Evolutionary conservation across 371 early-diverging fungal genomes (phyloP), one percentile per base, ranked within the genome.

Genomic region (Apophysomyces sp.): DNA sequence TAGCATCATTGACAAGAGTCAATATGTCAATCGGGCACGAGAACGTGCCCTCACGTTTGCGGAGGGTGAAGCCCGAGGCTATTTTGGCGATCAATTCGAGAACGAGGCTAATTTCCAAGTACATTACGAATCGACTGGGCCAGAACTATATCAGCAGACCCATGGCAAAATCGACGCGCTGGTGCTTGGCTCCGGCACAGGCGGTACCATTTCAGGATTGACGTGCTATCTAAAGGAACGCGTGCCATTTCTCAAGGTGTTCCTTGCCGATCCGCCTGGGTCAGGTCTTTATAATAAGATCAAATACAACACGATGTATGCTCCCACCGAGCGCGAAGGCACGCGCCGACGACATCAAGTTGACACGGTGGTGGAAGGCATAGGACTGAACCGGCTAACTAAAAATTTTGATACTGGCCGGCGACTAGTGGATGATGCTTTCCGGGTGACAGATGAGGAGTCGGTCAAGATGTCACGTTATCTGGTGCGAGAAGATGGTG

Each of bases 321-420:
- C 94, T 0, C 86, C 90, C 1, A 84, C 85, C 4, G 96, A 96
- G 66, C 84, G 88, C 30, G 98, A 98, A 74, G 98, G 98, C 4
- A 91, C 84, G 6, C 78, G 98, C 15, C 81, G 82, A 54, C 86
- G 98, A 7, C 97, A 98, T 72, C 98, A 98, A 70, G 93, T 97
- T 21, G 98, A 98, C 69, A 92, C 98, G 11, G 85, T 98, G 9
- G 95, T 98, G 0, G 98, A 98, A 73, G 98, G 98, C 0, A 88
- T 98, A 4, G 98, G 98, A 0, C 88, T 97, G 65, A 98, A 96
- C 72, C 85, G 98, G n/a, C 59, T 97, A 60, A 98, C 98, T 8
- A 72, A 79, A 16, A 98, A 97, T 70, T 93, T 98, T 76, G 83
- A 83, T 51, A 67, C 73, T 41, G 81, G 80, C 24, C 74, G 83